Conservation (phyloP, 1,284 basidiomycete species). For the Abortiporus biennis region DNA sequence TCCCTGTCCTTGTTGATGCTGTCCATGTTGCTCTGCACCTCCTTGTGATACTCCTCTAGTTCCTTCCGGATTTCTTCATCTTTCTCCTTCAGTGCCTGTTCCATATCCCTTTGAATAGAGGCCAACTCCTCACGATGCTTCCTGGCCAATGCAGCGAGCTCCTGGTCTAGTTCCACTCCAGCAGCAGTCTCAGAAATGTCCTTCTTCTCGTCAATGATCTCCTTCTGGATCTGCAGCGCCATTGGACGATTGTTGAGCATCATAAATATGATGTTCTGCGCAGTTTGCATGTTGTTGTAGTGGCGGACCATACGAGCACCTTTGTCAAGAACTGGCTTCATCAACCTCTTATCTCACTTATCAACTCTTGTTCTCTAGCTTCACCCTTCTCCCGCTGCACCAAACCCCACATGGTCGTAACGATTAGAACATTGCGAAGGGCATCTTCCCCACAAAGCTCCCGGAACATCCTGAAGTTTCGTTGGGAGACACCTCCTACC, state of each 20-base stretch:
- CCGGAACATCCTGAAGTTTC: slow-evolving; percentile 43
- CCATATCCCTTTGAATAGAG: slow-evolving; percentile 3
- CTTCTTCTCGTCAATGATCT: slow-evolving; percentile 11
- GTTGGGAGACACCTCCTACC: slow-evolving; percentile 39
- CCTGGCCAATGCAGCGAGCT: neutral
- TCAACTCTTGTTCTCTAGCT: slow-evolving; percentile 4
- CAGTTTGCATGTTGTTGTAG: slow-evolving; percentile 5
- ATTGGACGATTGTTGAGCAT: slow-evolving; percentile 6
- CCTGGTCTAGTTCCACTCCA: slow-evolving; percentile 6
- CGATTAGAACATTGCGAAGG: slow-evolving; percentile 40
- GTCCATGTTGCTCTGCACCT: slow-evolving; percentile 1
- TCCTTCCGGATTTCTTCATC: slow-evolving; percentile 1
- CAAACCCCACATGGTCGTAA: slow-evolving; percentile 47
- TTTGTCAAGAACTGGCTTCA: slow-evolving; percentile 10
- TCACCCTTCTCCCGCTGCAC: slow-evolving; percentile 18
- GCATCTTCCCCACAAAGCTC: slow-evolving; percentile 40
- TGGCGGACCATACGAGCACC: slow-evolving; percentile 13
- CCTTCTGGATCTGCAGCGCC: slow-evolving; percentile 10
- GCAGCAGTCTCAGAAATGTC: slow-evolving; percentile 7
- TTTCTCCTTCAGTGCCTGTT: neutral
- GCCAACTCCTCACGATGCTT: slow-evolving; percentile 7
- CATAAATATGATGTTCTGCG: slow-evolving; percentile 4
- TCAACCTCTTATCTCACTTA: slow-evolving; percentile 2
- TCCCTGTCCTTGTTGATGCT: slow-evolving; percentile 2
- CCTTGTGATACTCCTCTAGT: slow-evolving; percentile 2